phyloP scores from a whole-genome alignment of 495 filamentous ascomycete species.

The Margaritispora aquatica region DNA sequence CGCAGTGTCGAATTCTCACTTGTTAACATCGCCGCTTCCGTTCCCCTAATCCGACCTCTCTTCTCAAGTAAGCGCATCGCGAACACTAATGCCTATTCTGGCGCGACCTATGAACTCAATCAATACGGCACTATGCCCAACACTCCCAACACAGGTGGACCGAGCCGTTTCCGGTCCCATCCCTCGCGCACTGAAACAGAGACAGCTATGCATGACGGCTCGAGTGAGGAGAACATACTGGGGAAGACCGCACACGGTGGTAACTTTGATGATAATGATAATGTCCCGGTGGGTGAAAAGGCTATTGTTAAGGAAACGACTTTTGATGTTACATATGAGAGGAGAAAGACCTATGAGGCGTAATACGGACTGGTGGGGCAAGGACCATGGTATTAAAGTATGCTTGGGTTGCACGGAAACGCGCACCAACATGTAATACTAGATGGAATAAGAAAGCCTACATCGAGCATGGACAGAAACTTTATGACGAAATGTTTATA shows the following conservation, averaged over 20 bases:
- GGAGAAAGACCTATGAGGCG: neutral
- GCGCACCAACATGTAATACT: no score
- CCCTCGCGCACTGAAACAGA: no score
- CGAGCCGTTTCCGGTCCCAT: no score
- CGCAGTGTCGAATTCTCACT: constrained; percentile 11
- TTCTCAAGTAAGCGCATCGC: constrained; percentile 3
- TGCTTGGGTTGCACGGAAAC: neutral
- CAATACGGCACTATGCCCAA: neutral
- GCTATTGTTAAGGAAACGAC: neutral
- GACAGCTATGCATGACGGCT: neutral
- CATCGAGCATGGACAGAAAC: no score
- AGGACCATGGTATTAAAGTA: neutral
- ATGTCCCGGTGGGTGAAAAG: neutral
- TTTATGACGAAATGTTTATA: no score
- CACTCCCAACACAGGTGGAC: neutral
- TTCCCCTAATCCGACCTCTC: constrained; percentile 11
- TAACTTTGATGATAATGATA: neutral
- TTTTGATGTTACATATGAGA: neutral
- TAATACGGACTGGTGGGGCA: neutral
- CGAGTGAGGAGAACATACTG: constrained; percentile 12
- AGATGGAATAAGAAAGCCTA: no score
- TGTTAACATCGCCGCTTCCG: constrained; percentile 10
- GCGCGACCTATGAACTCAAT: constrained; percentile 12
- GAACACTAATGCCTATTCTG: neutral
- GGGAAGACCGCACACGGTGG: no score